A percentile compares a stretch with the other conserved stretches of the same genome.
phyloP scores from a whole-genome alignment of 1,284 basidiomycete genomes.

The Leccinum glutinopallens region DNA sequence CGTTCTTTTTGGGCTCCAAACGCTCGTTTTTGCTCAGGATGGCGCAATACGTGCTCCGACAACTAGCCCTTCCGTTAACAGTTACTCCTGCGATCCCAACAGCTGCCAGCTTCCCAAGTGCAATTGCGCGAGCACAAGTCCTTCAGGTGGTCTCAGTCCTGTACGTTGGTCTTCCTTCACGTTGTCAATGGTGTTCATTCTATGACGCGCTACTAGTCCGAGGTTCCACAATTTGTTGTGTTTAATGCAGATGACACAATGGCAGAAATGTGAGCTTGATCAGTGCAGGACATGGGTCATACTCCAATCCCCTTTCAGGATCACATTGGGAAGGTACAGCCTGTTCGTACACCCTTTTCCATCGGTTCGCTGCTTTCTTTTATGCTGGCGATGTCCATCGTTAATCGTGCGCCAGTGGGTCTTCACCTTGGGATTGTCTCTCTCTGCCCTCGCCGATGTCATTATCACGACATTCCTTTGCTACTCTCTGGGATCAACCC shows the following conservation, averaged over 20 bases:
- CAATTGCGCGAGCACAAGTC: conserved; percentile 10
- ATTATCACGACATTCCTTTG: conserved; percentile 49
- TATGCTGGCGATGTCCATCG: background rate
- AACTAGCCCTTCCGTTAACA: background rate
- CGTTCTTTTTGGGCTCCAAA: conserved; percentile 4
- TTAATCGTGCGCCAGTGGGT: conserved; percentile 44
- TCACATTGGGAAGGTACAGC: conserved; percentile 19
- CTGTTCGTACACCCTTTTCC: conserved; percentile 21
- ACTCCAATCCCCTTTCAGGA: conserved; percentile 13
- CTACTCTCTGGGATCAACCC: conserved; percentile 39
- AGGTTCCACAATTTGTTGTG: conserved; percentile 11
- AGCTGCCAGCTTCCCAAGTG: conserved; percentile 10
- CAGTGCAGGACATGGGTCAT: background rate
- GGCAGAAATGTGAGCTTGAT: conserved; percentile 27
- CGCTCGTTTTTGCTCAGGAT: conserved; percentile 4
- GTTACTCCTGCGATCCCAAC: conserved; percentile 8
- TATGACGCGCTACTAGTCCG: background rate
- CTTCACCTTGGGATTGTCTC: conserved; percentile 51
- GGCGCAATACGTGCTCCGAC: background rate
- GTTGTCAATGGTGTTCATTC: background rate
- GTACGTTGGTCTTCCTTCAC: background rate
- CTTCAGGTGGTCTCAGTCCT: conserved; percentile 9
- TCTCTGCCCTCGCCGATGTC: conserved; percentile 50
- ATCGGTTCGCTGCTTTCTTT: conserved; percentile 9
- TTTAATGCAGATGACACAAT: conserved; percentile 15